Base-by-base conservation (phyloP, 2,329 filamentous ascomycete genomes). In the Teratosphaeria pseudoeucalypti region DNA sequence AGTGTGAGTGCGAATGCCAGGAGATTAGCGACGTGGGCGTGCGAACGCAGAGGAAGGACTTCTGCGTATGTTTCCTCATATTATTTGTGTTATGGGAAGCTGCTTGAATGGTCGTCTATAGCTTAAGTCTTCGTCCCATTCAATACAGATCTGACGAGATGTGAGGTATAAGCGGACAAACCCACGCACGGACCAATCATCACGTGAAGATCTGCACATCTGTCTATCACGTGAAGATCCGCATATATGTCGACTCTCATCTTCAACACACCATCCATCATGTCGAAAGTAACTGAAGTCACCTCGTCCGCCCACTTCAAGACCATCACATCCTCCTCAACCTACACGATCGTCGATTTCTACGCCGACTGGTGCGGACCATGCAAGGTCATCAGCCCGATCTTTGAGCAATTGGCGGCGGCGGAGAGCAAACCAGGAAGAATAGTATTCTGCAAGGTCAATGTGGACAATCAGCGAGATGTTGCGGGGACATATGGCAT, bases 341-440 rank as follows among this genome's bases (percentile, higher is more conserved):
- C 67, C 43, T 72, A 71, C 63, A 67, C 67, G 23, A 62, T 72
- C 58, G 68, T 72, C 58, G 70, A 72, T 62, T 72, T 72, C 68
- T 71, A 71, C 61, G 69, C 70, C 34, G 68, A 70, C 63, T 83
- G 81, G 80, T 82, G 81, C 68, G 80, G 80, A 1, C 81, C 81
- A 32, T 83, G 81, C 75, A 81, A 81, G 67, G 74, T 77, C 37
- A 80, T 83, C 58, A 76, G 76, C 2, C 81, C 81, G 34, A 72
- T 78, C 62, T 78, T 82, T 67, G 76, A 78, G 58, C 72, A 78
- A 64, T 74, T 82, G 58, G 81, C 79, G 60, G 75, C 78, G 57
- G 74, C 76, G 54, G 79, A 82, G 67, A 66, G 73, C 27, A 76
- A 78, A 60, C 73, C 75, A 0, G 75, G 75, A 16, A 74, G 73